These are phyloP conservation scores for Candida insectalens DNA, from an alignment of 805 yeast species.

Conservation along the genomic window DNA sequence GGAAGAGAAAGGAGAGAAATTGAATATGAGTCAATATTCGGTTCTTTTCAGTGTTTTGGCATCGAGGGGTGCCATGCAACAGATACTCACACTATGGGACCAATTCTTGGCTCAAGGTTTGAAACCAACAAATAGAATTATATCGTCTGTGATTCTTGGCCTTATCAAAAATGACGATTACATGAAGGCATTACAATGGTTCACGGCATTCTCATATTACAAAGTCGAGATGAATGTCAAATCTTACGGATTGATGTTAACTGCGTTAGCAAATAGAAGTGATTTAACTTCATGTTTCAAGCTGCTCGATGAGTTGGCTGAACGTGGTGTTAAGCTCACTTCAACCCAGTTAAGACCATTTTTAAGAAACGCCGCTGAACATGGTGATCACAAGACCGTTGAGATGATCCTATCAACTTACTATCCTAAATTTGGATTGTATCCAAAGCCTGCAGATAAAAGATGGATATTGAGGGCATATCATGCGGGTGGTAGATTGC, in stretches of 20 bases:
- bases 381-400: slow-evolving; percentile 19
- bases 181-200: slow-evolving; percentile 27
- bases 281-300: slow-evolving; percentile 27
- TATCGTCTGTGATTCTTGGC: slow-evolving; percentile 36
- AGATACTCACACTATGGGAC: slow-evolving; percentile 27
- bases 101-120: slow-evolving; percentile 35
- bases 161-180: slow-evolving; percentile 28
- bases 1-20: slow-evolving; percentile 44
- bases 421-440: slow-evolving; percentile 15
- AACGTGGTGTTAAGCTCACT: slow-evolving; percentile 5
- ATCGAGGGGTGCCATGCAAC: slow-evolving; percentile 39
- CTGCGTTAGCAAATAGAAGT: slow-evolving; percentile 25
- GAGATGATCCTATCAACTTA: slow-evolving; percentile 13
- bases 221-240: slow-evolving; percentile 18
- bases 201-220: slow-evolving; percentile 24
- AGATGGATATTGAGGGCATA: slow-evolving; percentile 18
- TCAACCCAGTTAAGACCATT: slow-evolving; percentile 11
- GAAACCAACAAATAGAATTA: slow-evolving; percentile 34
- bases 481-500: slow-evolving; percentile 14
- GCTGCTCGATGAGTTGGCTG: slow-evolving; percentile 20
- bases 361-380: slow-evolving; percentile 10
- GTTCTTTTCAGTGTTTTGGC: slow-evolving; percentile 56
- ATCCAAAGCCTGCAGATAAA: slow-evolving; percentile 9
- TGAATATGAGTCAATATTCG: slow-evolving; percentile 42
- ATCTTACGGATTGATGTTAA: slow-evolving; percentile 27